phyloP scores from a whole-genome alignment of 352 stramenopile genomes.

The Phytophthora macrochlamydospora region DNA sequence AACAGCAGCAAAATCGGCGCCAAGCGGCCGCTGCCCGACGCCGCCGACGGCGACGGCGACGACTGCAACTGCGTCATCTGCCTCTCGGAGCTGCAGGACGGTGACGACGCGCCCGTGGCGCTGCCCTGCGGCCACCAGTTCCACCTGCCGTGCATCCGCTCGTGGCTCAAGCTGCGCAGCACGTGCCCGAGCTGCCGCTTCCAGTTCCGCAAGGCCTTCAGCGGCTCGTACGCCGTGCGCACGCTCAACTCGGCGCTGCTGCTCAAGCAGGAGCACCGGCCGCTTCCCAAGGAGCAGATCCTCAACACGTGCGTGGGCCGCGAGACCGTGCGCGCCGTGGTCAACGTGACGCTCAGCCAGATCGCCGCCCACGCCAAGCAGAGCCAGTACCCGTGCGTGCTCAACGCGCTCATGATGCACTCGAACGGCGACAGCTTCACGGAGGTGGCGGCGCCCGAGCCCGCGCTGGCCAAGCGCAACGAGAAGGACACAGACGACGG shows the following conservation, averaged over 20 bases:
- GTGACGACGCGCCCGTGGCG: slow-evolving; percentile 68
- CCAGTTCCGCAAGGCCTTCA: slow-evolving; percentile 88
- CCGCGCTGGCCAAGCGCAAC: slow-evolving; percentile 46
- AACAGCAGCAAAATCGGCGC: background rate
- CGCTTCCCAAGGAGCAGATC: slow-evolving; percentile 58
- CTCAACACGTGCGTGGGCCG: slow-evolving; percentile 58
- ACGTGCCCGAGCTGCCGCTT: slow-evolving; percentile 95
- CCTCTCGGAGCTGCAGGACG: slow-evolving; percentile 75
- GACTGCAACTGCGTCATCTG: slow-evolving; percentile 90
- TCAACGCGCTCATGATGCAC: slow-evolving; percentile 86
- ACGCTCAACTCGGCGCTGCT: slow-evolving; percentile 82
- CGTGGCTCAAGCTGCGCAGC: slow-evolving; percentile 92
- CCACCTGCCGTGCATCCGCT: slow-evolving; percentile 92
- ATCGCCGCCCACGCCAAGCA: slow-evolving; percentile 59
- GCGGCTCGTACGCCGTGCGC: slow-evolving; percentile 76
- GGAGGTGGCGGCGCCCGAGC: slow-evolving; percentile 40
- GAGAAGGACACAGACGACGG: slow-evolving; percentile 25
- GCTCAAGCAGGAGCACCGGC: slow-evolving; percentile 65
- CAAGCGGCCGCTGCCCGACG: slow-evolving; percentile 4
- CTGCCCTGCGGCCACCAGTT: slow-evolving; percentile 94
- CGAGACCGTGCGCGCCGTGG: slow-evolving; percentile 71
- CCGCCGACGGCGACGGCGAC: slow-evolving; percentile 14
- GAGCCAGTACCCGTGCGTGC: slow-evolving; percentile 76
- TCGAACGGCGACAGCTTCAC: slow-evolving; percentile 71
- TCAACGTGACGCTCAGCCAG: slow-evolving; percentile 82